Percentiles rank a stretch among this genome's conserved stretches.
Evolutionary conservation across 1,284 basidiomycete genomes (phyloP).

Genomic region (Abortiporus biennis): DNA sequence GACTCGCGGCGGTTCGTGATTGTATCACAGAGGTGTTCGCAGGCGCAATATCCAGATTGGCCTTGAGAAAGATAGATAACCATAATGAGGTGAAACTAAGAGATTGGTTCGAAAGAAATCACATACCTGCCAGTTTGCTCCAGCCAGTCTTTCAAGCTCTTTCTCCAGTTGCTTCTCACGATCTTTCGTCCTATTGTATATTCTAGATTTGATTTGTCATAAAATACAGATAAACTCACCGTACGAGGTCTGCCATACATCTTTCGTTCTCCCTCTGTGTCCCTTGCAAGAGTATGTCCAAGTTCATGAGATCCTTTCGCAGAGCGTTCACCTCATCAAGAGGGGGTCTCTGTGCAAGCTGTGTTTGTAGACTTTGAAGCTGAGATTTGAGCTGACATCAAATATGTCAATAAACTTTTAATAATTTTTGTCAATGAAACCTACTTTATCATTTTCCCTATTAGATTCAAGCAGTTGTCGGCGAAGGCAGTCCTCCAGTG

Average conservation of each 20-base stretch:
- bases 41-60: constrained; percentile 46
- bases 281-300: constrained; percentile 66
- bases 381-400: constrained; percentile 48
- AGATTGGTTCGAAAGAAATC: too few relatives aligned
- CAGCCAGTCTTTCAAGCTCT: constrained; percentile 62
- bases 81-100: too few relatives aligned
- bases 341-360: constrained; percentile 59
- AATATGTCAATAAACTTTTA: neutral
- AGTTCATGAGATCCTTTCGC: constrained; percentile 62
- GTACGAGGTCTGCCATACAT: neutral
- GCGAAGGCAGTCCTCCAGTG: constrained; percentile 49
- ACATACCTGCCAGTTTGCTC: constrained; percentile 69
- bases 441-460: constrained; percentile 58
- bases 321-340: constrained; percentile 52
- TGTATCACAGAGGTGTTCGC: constrained; percentile 22
- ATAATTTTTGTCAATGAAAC: constrained; percentile 4
- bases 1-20: constrained; percentile 10
- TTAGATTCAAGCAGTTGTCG: constrained; percentile 56
- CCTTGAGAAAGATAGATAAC: constrained; percentile 24
- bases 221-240: neutral
- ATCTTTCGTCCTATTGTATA: constrained; percentile 34
- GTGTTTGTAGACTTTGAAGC: constrained; percentile 53
- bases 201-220: neutral
- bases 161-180: constrained; percentile 69
- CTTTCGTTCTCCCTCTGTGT: constrained; percentile 63